Evolutionary conservation across 495 filamentous ascomycete genomes (phyloP), one percentile per base, ranked within the genome.

Genomic region (Xylaria curta): DNA sequence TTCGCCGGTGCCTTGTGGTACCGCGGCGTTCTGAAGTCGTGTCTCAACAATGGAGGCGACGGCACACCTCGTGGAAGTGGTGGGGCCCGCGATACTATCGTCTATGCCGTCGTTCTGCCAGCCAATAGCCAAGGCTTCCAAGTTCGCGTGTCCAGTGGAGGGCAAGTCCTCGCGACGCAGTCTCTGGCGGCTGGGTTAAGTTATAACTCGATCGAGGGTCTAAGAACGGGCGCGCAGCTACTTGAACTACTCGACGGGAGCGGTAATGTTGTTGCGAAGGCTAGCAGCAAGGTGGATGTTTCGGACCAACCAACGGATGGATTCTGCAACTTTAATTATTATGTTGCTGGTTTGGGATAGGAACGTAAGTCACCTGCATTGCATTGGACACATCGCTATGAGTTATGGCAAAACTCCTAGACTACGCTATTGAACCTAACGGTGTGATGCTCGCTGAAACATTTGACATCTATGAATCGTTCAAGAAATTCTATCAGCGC

Each of bases 1-100:
- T 74, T 70, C 10, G 53, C 68, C 21, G 75, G 73, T 8, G 63
- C 60, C 17, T 49, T 77, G 31, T 77, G 75, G 75, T 67, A 77
- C 51, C 73, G 67, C 46, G 66, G 70, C 60, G 65, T 70, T 12
- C 26, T 59, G 40, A 69, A 56, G 15, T 64, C 40, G 12, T 71
- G 72, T 47, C 31, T 68, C 36, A 49, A 66, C 21, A 68, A 40
- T 53, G 68, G 66, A 12, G 54, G 47, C n/a, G 33, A 74, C n/a
- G 72, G 72, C 0, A 44, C 51, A 17, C 74, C 74, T 24, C 61
- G 60, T 36, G 74, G 74, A 42, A 69, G 47, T 4, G 44, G 53
- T 33, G 72, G 63, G 24, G 74, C 70, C 4, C 36, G 73, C 51
- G 74, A 76, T 51, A 61, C 56, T 46, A 36, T 76, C 17, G 71